Conservation (phyloP, 148 eudicot species). For the Gaultheria prostrata region DNA sequence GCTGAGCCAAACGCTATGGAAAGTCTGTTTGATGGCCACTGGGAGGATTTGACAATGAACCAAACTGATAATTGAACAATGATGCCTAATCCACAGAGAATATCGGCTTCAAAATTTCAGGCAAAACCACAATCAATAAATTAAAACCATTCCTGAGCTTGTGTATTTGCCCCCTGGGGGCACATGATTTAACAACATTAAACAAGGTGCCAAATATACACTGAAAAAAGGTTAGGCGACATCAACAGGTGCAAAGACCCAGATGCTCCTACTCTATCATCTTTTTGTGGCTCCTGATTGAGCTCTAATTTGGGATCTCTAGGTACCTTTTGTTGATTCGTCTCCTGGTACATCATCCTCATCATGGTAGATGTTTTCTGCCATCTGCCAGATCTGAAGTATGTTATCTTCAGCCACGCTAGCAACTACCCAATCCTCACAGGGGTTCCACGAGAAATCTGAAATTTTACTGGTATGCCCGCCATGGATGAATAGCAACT, state of each 20-base stretch:
- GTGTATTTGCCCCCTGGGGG: neutral
- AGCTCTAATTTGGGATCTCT: constrained; percentile 24
- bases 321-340: constrained; percentile 33
- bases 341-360: constrained; percentile 63
- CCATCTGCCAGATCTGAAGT: constrained; percentile 95
- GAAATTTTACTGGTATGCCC: constrained; percentile 90
- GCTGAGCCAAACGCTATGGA: neutral
- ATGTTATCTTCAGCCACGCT: constrained; percentile 90
- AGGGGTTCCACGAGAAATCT: constrained; percentile 92
- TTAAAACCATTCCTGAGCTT: neutral
- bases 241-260: constrained; percentile 1
- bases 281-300: neutral
- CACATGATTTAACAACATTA: neutral
- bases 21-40: neutral
- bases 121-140: neutral
- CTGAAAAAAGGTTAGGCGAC: neutral
- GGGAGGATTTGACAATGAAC: neutral
- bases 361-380: constrained; percentile 77
- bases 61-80: too few relatives aligned
- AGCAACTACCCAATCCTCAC: constrained; percentile 85
- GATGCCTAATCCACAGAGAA: neutral
- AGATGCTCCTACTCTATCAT: neutral
- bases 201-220: neutral
- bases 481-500: constrained; percentile 84
- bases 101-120: neutral